Evolutionary conservation across 352 stramenopile genomes (phyloP).

Genomic region (Phytophthora lateralis): DNA sequence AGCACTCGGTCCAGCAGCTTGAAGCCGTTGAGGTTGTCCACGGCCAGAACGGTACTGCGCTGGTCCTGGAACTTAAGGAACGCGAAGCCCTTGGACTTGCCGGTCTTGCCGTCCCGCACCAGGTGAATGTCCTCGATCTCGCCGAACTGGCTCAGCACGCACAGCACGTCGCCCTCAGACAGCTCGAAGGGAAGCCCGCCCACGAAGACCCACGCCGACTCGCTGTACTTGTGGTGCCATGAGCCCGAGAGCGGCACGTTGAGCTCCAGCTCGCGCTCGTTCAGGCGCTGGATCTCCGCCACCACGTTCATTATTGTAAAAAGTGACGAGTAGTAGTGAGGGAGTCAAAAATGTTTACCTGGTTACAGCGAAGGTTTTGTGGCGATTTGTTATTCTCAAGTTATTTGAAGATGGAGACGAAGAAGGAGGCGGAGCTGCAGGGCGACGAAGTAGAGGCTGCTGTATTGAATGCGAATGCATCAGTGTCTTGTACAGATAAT

Average conservation of each 20-base stretch:
- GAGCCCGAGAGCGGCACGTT: conserved; percentile 69
- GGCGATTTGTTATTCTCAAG: not conserved
- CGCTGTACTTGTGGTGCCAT: conserved; percentile 89
- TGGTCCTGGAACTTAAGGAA: conserved; percentile 99
- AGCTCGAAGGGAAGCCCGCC: conserved; percentile 94
- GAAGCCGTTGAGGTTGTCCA: conserved; percentile 97
- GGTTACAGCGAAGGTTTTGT: not conserved
- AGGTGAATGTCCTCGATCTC: conserved; percentile 97
- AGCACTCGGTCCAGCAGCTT: conserved; percentile 92
- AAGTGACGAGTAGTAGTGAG: not conserved
- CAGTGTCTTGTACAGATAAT: not conserved
- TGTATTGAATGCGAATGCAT: not conserved
- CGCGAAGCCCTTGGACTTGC: conserved; percentile 95
- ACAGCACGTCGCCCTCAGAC: conserved; percentile 96
- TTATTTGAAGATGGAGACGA: conserved; percentile 11
- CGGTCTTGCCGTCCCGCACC: conserved; percentile 95
- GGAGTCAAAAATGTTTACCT: not conserved
- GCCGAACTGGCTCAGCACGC: conserved; percentile 87
- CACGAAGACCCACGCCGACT: conserved; percentile 97
- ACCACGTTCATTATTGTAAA: conserved; percentile 74
- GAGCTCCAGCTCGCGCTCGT: conserved; percentile 82
- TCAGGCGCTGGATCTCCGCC: conserved; percentile 83
- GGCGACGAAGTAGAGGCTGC: not conserved
- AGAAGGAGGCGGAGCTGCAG: not conserved
- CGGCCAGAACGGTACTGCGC: conserved; percentile 95